Evolutionary conservation across 164 flowering plant species (phyloP).

Genomic region (Tetracentron sinense): DNA sequence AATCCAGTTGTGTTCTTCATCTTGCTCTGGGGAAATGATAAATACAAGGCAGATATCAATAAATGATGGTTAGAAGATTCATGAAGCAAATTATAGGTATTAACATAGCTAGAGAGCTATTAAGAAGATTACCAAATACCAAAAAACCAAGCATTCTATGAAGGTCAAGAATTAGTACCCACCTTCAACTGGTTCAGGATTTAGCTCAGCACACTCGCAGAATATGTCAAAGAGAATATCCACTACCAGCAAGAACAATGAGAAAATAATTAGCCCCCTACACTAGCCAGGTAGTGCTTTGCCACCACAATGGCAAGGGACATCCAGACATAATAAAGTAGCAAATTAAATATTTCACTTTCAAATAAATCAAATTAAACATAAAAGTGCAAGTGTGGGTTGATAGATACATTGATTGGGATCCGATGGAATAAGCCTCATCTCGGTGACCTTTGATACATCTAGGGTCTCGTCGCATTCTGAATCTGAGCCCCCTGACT

Average conservation of each 20-base stretch:
- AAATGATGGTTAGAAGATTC: background rate
- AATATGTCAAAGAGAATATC: slow-evolving; percentile 70
- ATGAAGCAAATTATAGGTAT: too few species aligned
- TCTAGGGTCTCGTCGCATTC: slow-evolving; percentile 47
- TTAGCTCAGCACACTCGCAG: slow-evolving; percentile 89
- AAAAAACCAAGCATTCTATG: background rate
- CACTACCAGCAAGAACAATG: slow-evolving; percentile 43
- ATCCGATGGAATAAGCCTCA: slow-evolving; percentile 91
- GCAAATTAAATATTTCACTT: background rate
- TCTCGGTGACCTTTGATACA: slow-evolving; percentile 69
- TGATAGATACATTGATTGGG: slow-evolving; percentile 70
- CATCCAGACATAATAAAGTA: background rate
- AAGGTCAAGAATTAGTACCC: slow-evolving; percentile 7
- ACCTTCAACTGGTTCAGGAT: slow-evolving; percentile 85
- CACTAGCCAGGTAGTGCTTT: background rate
- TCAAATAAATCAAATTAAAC: background rate
- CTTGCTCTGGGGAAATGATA: slow-evolving; percentile 37
- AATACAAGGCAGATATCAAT: slow-evolving; percentile 3
- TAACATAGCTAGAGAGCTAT: background rate
- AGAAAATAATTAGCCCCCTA: slow-evolving; percentile 4
- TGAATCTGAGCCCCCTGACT: slow-evolving; percentile 58
- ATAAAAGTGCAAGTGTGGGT: background rate
- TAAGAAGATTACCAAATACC: background rate
- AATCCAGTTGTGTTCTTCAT: slow-evolving; percentile 73
- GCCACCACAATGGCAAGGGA: background rate